phyloP scores from a whole-genome alignment of 2,329 filamentous ascomycete species.

The Blastomyces emzantsi region DNA sequence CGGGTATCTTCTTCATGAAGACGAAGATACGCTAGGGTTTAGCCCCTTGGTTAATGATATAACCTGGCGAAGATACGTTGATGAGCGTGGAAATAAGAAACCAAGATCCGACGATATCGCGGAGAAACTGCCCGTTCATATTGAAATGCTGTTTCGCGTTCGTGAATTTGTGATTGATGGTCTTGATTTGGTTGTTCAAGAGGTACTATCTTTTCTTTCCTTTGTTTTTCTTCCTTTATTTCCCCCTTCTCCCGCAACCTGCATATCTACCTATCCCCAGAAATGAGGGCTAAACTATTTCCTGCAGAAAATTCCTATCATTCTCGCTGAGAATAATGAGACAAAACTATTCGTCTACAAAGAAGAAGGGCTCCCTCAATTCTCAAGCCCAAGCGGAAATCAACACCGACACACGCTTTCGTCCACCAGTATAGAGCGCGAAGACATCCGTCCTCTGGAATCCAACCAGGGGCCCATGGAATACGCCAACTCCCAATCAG shows the following conservation, averaged over 20 bases:
- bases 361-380: constrained; percentile 45
- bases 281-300: constrained; percentile 17
- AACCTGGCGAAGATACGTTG: constrained; percentile 46
- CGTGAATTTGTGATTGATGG: constrained; percentile 55
- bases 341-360: constrained; percentile 44
- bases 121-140: constrained; percentile 47
- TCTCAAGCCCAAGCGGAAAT: constrained; percentile 35
- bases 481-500: constrained; percentile 37
- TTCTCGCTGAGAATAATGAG: constrained; percentile 38
- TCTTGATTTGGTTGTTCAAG: constrained; percentile 47
- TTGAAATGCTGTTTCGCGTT: constrained; percentile 59
- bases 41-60: constrained; percentile 47
- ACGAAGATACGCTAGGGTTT: constrained; percentile 58
- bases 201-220: constrained; percentile 25
- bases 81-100: constrained; percentile 39
- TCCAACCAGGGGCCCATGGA: constrained; percentile 23
- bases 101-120: constrained; percentile 43
- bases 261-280: constrained; percentile 14
- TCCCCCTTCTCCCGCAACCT: constrained; percentile 5
- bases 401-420: constrained; percentile 34
- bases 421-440: constrained; percentile 34
- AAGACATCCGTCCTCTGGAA: constrained; percentile 29
- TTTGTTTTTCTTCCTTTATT: constrained; percentile 20
- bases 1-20: constrained; percentile 58
- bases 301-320: constrained; percentile 39